These are phyloP conservation scores for Hordeum pubiflorum DNA, from an alignment of 202 grass and related monocot species.

Conservation along the genomic window DNA sequence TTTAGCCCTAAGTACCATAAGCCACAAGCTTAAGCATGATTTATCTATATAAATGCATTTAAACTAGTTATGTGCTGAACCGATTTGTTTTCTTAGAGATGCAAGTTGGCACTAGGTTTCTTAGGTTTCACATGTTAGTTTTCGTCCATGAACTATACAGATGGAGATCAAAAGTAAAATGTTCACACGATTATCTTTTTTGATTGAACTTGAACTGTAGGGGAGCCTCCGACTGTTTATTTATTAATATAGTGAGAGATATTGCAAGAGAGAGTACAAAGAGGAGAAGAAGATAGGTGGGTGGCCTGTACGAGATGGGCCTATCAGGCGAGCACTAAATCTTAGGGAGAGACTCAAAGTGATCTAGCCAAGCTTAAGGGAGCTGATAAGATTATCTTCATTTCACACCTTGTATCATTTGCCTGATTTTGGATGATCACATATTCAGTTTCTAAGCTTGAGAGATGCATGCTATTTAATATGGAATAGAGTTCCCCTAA, in stretches of 20 bases:
- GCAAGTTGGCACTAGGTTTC: not conserved
- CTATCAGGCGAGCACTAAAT: too few species aligned
- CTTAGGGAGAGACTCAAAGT: too few species aligned
- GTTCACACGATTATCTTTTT: not conserved
- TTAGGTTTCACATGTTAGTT: not conserved
- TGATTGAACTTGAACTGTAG: too few species aligned
- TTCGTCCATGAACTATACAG: not conserved
- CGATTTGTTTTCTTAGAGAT: not conserved
- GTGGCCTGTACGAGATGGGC: too few species aligned
- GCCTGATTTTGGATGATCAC: not conserved
- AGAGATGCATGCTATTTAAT: constrained; percentile 13
- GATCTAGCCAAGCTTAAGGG: too few species aligned
- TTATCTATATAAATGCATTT: not conserved
- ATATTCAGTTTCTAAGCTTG: constrained; percentile 11
- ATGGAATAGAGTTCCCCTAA: not conserved
- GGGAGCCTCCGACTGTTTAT: too few species aligned
- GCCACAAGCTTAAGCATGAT: not conserved
- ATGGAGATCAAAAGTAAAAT: not conserved
- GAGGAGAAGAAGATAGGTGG: too few species aligned
- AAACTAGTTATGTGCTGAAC: not conserved
- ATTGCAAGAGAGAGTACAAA: too few species aligned
- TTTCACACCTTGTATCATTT: not conserved
- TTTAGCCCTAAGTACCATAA: not conserved
- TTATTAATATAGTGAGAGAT: too few species aligned
- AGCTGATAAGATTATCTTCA: not conserved